Base-by-base conservation (phyloP, 139 green algal genomes). In the Axilococcus clingmanii region DNA sequence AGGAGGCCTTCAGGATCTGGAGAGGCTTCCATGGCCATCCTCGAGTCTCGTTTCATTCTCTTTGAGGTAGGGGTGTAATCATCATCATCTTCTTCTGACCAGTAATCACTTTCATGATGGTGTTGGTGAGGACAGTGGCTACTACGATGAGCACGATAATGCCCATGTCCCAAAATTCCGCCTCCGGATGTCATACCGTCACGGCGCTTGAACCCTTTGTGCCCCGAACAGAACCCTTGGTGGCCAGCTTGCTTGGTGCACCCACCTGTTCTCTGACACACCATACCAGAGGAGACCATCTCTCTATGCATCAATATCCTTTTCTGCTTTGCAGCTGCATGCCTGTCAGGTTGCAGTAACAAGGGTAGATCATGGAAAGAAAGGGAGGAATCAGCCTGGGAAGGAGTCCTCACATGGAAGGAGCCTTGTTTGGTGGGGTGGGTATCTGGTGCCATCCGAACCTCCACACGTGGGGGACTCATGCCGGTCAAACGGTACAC, bases 191-290 rank as follows among this genome's bases (percentile, higher is more conserved):
- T 48, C 27, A 35, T 45, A 27, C 33, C 38, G 17, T 61, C 52
- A 20, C 53, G 52, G 11, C 68, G 57, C 38, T 64, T 65, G 52
- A 70, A 75, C 14, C 68, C 68, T 46, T 74, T 74, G 56, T 76
- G 68, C 7, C 68, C 68, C 7, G 28, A 57, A 61, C 68, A 76
- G 37, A 76, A 76, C 40, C 68, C 68, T 53, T 76, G 68, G 57
- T 76, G 68, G 0, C 68, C 63, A 15, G 56, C 49, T 4, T n/a
- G 40, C 48, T 75, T 75, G 57, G 55, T 60, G 51, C 67, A 75
- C 28, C 65, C 61, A 44, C 28, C 30, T 9, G 67, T 75, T 45
- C 63, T 59, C 32, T 37, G 40, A 55, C 66, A 75, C 25, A 33
- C 35, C 36, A 55, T 28, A 30, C 15, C 31, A 48, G 17, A 17